A percentile compares a stretch with the other conserved stretches of the same genome.
These are phyloP conservation scores for Wickerhamomyces kurtzmanii DNA, from an alignment of 805 yeast genomes.

Conservation along the genomic window DNA sequence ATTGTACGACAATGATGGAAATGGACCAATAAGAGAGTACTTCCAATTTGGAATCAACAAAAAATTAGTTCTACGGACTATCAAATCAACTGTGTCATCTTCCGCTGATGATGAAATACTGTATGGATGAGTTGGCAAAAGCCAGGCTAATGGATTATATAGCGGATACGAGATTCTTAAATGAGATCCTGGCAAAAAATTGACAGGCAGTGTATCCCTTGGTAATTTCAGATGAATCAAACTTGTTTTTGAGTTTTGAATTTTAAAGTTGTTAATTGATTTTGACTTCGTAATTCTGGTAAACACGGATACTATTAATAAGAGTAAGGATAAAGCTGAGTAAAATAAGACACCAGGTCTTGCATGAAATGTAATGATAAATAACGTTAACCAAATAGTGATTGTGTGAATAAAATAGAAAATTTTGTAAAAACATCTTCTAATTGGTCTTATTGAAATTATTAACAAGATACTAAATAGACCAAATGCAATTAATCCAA, in stretches of 20 bases:
- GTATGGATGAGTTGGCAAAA: slow-evolving; percentile 60
- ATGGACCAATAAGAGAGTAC: slow-evolving; percentile 32
- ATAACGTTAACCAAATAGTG: slow-evolving; percentile 33
- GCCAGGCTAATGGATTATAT: slow-evolving; percentile 30
- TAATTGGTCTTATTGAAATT: slow-evolving; percentile 36
- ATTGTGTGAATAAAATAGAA: slow-evolving; percentile 53
- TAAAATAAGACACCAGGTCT: slow-evolving; percentile 51
- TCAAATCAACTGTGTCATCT: slow-evolving; percentile 29
- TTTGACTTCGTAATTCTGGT: slow-evolving; percentile 19
- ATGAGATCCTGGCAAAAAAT: slow-evolving; percentile 47
- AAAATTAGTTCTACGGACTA: slow-evolving; percentile 31
- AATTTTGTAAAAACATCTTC: slow-evolving; percentile 36
- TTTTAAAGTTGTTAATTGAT: slow-evolving; percentile 3
- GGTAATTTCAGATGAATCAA: slow-evolving; percentile 16
- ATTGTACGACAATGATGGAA: slow-evolving; percentile 31
- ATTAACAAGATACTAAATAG: slow-evolving; percentile 26
- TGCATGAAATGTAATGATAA: slow-evolving; percentile 49
- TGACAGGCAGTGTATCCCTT: slow-evolving; percentile 16
- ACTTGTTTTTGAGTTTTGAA: slow-evolving; percentile 11
- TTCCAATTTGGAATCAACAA: slow-evolving; percentile 18
- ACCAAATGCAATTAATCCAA: slow-evolving; percentile 39
- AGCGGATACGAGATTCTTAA: slow-evolving; percentile 35
- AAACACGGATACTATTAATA: slow-evolving; percentile 27
- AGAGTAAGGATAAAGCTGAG: slow-evolving; percentile 15
- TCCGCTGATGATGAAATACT: slow-evolving; percentile 40